Conservation (phyloP, 495 filamentous ascomycete species). For the Bryoglossum gracile region DNA sequence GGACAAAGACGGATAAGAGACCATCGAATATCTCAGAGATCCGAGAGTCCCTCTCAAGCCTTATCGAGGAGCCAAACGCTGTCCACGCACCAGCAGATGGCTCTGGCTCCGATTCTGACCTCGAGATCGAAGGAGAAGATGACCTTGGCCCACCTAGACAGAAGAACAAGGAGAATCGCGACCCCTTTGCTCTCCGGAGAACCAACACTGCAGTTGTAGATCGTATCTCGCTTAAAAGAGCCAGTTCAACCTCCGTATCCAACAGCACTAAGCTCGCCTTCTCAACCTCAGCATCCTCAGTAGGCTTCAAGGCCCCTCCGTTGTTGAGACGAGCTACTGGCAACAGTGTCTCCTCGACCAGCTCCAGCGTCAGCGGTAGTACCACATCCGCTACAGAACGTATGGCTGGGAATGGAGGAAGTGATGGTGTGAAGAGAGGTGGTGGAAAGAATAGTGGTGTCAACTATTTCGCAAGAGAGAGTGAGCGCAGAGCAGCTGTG, state of each 20-base stretch:
- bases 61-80: slow-evolving; percentile 68
- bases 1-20: slow-evolving; percentile 54
- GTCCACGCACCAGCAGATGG: slow-evolving; percentile 33
- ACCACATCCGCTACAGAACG: slow-evolving; percentile 28
- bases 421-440: slow-evolving; percentile 30
- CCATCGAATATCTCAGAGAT: slow-evolving; percentile 70
- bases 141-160: slow-evolving; percentile 25
- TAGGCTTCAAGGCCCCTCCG: slow-evolving; percentile 63
- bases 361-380: slow-evolving; percentile 18
- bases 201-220: slow-evolving; percentile 59
- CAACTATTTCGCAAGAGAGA: slow-evolving; percentile 76
- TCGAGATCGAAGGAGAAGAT: slow-evolving; percentile 36
- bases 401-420: slow-evolving; percentile 30
- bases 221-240: slow-evolving; percentile 70
- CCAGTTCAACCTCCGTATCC: slow-evolving; percentile 46
- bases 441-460: slow-evolving; percentile 65
- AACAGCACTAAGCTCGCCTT: slow-evolving; percentile 56
- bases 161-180: slow-evolving; percentile 28
- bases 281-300: slow-evolving; percentile 34
- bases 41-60: slow-evolving; percentile 67
- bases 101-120: slow-evolving; percentile 25
- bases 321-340: slow-evolving; percentile 70
- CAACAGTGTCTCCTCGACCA: slow-evolving; percentile 35
- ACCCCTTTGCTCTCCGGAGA: slow-evolving; percentile 36
- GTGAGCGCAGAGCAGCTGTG: slow-evolving; percentile 49